Percentiles rank a stretch among this genome's conserved stretches.
Conservation (phyloP, 768 basidiomycete genomes). For the Lyophyllum shimeji region DNA sequence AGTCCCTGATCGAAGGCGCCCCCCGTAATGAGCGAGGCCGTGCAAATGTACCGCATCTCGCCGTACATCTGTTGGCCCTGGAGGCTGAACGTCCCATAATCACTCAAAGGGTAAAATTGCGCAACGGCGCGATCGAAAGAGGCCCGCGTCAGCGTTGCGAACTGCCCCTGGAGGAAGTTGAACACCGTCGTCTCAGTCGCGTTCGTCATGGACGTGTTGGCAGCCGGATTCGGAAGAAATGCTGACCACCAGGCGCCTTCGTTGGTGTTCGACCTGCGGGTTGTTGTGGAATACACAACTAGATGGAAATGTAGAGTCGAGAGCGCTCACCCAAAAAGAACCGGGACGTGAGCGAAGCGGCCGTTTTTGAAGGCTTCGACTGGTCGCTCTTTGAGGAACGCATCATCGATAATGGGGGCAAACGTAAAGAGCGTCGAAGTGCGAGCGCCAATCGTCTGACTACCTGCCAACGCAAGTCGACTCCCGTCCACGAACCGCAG, state of each 20-base stretch:
- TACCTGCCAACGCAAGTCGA: constrained; percentile 33
- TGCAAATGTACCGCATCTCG: constrained; percentile 44
- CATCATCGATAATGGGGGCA: constrained; percentile 35
- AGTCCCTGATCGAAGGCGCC: constrained; percentile 20
- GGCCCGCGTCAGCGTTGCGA: constrained; percentile 24
- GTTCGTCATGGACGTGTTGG: constrained; percentile 37
- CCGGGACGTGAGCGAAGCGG: constrained; percentile 35
- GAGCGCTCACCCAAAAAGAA: constrained; percentile 35
- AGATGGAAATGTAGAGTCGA: not conserved
- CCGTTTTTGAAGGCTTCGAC: constrained; percentile 39
- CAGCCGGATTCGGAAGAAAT: constrained; percentile 28
- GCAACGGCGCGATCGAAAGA: constrained; percentile 31
- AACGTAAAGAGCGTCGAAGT: constrained; percentile 36
- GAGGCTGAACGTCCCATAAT: constrained; percentile 33
- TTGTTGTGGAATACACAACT: not conserved
- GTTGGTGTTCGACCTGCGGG: constrained; percentile 37
- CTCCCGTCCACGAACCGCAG: constrained; percentile 28
- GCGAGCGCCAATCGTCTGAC: constrained; percentile 26
- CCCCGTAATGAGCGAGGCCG: constrained; percentile 34
- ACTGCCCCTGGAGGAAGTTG: constrained; percentile 43
- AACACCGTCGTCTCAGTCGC: constrained; percentile 39
- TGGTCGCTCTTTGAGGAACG: constrained; percentile 32
- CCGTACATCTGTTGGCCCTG: constrained; percentile 48
- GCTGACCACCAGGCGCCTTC: constrained; percentile 43
- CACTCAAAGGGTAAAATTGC: constrained; percentile 32